phyloP scores from a whole-genome alignment of 176 grass and related monocot species.

The Carex scoparia region DNA sequence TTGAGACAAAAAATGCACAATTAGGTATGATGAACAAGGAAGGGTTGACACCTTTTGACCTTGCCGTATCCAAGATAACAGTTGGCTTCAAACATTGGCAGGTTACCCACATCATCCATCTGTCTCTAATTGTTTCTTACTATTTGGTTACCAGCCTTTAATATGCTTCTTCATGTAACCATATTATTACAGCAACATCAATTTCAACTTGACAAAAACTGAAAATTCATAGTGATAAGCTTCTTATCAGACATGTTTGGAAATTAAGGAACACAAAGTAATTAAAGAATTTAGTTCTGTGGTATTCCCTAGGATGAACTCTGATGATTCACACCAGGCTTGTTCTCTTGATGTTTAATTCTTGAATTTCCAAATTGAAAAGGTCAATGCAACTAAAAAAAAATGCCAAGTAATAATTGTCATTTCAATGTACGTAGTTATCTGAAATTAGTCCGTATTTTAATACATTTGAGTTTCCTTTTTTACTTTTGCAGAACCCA shows the following conservation, averaged over 20 bases:
- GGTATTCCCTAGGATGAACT: background rate
- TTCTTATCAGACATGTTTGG: no score
- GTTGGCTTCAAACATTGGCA: background rate
- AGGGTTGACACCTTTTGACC: background rate
- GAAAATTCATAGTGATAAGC: no score
- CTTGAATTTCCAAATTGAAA: background rate
- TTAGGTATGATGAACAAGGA: background rate
- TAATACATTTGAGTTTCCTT: background rate
- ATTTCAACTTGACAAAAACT: no score
- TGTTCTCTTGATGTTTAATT: background rate
- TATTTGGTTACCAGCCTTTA: background rate
- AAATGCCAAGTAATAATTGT: background rate
- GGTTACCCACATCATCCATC: background rate
- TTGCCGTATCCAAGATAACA: background rate
- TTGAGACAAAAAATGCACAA: background rate
- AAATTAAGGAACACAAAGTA: no score
- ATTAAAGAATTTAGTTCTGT: background rate
- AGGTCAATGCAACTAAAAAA: background rate
- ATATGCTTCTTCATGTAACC: no score
- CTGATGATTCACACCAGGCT: background rate
- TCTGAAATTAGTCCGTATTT: background rate
- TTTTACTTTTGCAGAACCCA: background rate
- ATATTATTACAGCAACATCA: no score
- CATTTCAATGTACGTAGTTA: background rate
- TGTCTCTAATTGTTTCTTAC: background rate